Conservation (phyloP, 2,329 filamentous ascomycete species). For the Penicillium sp. region DNA sequence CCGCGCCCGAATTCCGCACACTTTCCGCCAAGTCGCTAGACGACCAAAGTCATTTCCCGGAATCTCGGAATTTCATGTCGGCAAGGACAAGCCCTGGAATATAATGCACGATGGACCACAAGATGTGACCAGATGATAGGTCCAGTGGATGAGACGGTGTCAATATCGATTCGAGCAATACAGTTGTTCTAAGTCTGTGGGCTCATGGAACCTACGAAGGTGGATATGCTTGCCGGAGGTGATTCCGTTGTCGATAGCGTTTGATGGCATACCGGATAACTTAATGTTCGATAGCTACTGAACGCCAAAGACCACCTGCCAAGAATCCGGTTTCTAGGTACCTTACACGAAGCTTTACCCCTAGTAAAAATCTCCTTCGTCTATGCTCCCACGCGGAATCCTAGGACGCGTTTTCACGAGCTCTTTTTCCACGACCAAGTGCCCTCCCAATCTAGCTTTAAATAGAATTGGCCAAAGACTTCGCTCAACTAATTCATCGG, state of each 20-base stretch:
- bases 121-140: too few species aligned
- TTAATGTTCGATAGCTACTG: background rate
- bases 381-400: background rate
- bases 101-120: too few species aligned
- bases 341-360: background rate
- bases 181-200: conserved; percentile 44
- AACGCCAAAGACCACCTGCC: background rate
- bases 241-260: conserved; percentile 30
- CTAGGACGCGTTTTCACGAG: conserved; percentile 2
- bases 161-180: too few species aligned
- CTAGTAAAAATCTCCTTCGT: background rate
- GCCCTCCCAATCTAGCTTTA: conserved; percentile 1
- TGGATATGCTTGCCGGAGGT: conserved; percentile 41
- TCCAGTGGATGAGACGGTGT: too few species aligned
- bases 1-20: too few species aligned
- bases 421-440: conserved; percentile 8
- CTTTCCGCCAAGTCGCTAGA: too few species aligned
- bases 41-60: too few species aligned
- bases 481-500: background rate
- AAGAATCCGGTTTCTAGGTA: background rate
- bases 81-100: too few species aligned
- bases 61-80: too few species aligned
- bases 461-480: conserved; percentile 16
- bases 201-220: conserved; percentile 38
- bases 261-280: conserved; percentile 4